These are phyloP conservation scores for Trichoderma oligosporum DNA, from an alignment of 2,329 filamentous ascomycete species.

Conservation along the genomic window DNA sequence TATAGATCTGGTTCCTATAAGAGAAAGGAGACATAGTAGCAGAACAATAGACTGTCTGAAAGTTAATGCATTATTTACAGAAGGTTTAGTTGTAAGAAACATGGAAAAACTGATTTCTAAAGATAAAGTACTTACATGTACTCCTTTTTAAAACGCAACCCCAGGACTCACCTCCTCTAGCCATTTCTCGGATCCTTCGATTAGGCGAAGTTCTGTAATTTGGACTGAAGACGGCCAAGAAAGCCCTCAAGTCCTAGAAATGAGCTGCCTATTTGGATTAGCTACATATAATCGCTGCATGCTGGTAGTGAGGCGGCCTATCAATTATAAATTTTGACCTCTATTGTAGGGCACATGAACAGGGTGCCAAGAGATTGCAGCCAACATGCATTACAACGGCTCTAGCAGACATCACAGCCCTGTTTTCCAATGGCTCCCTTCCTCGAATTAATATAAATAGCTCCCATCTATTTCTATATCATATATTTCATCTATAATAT, in stretches of 20 bases:
- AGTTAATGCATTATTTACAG: no score
- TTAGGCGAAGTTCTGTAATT: neutral
- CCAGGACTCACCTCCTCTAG: neutral
- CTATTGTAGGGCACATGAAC: neutral
- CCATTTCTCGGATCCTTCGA: neutral
- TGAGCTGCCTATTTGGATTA: neutral
- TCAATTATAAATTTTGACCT: neutral
- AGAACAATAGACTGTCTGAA: no score
- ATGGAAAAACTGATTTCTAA: neutral
- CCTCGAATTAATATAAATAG: neutral
- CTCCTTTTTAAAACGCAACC: neutral
- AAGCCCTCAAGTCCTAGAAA: neutral
- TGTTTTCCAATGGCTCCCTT: no score
- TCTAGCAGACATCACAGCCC: neutral
- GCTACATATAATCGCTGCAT: neutral
- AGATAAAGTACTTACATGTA: neutral
- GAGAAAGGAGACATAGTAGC: no score
- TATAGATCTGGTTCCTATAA: no score
- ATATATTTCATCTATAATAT: no score
- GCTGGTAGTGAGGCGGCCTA: neutral
- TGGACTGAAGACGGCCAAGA: neutral
- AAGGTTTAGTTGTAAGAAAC: no score
- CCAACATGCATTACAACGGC: neutral
- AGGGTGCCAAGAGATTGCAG: neutral
- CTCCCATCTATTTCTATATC: no score